These are phyloP conservation scores for Coemansia sp. DNA, from an alignment of 192 early-diverging fungal genomes.

Conservation along the genomic window DNA sequence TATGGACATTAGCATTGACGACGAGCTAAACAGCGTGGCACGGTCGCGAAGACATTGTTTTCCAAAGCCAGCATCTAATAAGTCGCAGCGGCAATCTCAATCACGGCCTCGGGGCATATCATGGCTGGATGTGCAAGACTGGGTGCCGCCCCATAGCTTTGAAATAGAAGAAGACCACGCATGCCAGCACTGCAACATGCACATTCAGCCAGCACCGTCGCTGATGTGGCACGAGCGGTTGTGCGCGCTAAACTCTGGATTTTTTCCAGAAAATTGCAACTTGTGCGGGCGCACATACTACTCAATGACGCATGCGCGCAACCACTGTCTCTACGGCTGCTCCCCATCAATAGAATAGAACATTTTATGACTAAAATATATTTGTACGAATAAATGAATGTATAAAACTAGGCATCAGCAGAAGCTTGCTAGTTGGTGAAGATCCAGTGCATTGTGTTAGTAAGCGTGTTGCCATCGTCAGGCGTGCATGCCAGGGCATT, in stretches of 20 bases:
- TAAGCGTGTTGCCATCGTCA: constrained; percentile 56
- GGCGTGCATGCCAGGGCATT: constrained; percentile 25
- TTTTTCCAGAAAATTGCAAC: constrained; percentile 15
- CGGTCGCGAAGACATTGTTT: not conserved
- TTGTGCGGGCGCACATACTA: constrained; percentile 18
- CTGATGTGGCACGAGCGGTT: constrained; percentile 39
- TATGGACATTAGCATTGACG: constrained; percentile 25
- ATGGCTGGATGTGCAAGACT: constrained; percentile 27
- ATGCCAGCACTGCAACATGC: constrained; percentile 46
- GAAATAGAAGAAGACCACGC: not conserved
- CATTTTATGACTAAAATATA: not conserved
- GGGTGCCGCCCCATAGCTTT: not conserved
- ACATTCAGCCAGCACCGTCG: constrained; percentile 23
- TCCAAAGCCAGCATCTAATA: not conserved
- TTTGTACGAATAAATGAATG: not conserved
- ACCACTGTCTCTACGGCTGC: constrained; percentile 47
- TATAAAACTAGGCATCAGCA: not conserved
- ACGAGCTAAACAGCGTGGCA: not conserved
- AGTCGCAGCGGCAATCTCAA: not conserved
- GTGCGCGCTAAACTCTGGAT: constrained; percentile 20
- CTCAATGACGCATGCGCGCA: constrained; percentile 30
- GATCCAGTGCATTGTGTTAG: constrained; percentile 55
- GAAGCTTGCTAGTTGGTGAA: constrained; percentile 38
- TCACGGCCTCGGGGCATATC: constrained; percentile 23
- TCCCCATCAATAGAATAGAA: constrained; percentile 9